Evolutionary conservation across 1,284 basidiomycete genomes (phyloP), one percentile per base, ranked within the genome.

Genomic region (Sporisorium exsertum): DNA sequence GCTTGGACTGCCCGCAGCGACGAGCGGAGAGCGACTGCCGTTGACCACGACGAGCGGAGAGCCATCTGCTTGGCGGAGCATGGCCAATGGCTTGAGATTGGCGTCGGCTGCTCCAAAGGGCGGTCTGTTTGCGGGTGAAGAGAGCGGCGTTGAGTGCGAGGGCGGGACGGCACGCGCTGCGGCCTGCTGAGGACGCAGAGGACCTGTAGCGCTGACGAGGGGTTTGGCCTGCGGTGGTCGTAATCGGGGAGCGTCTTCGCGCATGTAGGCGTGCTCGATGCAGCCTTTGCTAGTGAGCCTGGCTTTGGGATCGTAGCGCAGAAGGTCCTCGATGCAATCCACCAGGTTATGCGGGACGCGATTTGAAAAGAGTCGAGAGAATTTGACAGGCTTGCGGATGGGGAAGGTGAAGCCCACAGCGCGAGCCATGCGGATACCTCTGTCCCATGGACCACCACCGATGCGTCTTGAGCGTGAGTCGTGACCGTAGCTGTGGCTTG

Each of bases 401-500:
- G 92, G 93, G 86, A 97, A 98, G 29, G 89, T 88, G 84, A 95
- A 97, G n/a, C 94, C 94, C 63, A 93, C 91, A 40, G 89, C 89
- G 82, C 91, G 90, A 12, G 94, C 95, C 89, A 98, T 91, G 86
- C 91, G 91, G 78, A 95, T 89, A 13, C 95, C 96, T 68, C 89
- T 89, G 27, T 88, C 86, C 97, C 97, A 99, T 53, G 90, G 88
- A 13, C 95, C 95, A 18, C 97, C 97, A 9, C 97, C 97, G 7
- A 92, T 85, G 3, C 88, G 86, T 82, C 90, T 89, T 9, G 91
- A 91, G 63, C 91, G 88, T 32, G 88, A 87, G 84, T 97, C 94
- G 6, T 88, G 75, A 15, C 94, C 94, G 85, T 97, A 94, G 42
- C 92, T 91, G 68, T 91, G 88, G 62, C 89, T 90, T 13, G 97